Conservation (phyloP, 306 rosid species). For the Trifolium pratense region DNA sequence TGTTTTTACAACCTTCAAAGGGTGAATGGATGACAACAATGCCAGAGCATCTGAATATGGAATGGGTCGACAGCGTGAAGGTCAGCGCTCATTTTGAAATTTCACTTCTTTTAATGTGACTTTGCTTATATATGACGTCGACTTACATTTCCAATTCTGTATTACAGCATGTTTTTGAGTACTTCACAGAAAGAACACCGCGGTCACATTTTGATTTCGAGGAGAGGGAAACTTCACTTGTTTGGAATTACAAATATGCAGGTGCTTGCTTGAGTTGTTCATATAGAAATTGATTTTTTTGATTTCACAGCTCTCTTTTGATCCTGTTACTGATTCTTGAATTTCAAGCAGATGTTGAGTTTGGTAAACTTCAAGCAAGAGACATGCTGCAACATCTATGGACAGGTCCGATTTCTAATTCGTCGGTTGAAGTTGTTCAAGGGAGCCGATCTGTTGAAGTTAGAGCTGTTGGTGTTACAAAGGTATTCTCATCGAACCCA, state of each 20-base stretch:
- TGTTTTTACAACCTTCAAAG: constrained; percentile 75
- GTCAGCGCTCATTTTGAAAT: constrained; percentile 43
- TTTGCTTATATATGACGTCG: constrained; percentile 17
- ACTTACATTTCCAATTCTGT: constrained; percentile 36
- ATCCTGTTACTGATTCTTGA: constrained; percentile 31
- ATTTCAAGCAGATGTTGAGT: constrained; percentile 67
- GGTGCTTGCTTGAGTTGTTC: constrained; percentile 55
- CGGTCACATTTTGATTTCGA: constrained; percentile 68
- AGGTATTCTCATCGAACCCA: constrained; percentile 52
- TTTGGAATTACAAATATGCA: constrained; percentile 96
- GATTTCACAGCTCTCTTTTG: constrained; percentile 10
- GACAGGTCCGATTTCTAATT: constrained; percentile 97
- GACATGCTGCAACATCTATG: constrained; percentile 99
- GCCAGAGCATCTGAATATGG: constrained; percentile 97
- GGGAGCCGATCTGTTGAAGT: constrained; percentile 96
- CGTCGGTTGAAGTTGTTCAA: constrained; percentile 93
- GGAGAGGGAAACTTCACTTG: constrained; percentile 82
- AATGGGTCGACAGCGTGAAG: constrained; percentile 91
- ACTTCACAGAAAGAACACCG: constrained; percentile 92
- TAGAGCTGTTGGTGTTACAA: constrained; percentile 93
- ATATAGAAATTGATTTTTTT: neutral
- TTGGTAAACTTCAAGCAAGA: constrained; percentile 93
- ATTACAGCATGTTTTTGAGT: constrained; percentile 87
- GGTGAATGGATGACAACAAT: constrained; percentile 98
- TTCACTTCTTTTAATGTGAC: constrained; percentile 20